These are phyloP conservation scores for Primulina eburnea DNA, from an alignment of 257 asterid species.

Conservation along the genomic window DNA sequence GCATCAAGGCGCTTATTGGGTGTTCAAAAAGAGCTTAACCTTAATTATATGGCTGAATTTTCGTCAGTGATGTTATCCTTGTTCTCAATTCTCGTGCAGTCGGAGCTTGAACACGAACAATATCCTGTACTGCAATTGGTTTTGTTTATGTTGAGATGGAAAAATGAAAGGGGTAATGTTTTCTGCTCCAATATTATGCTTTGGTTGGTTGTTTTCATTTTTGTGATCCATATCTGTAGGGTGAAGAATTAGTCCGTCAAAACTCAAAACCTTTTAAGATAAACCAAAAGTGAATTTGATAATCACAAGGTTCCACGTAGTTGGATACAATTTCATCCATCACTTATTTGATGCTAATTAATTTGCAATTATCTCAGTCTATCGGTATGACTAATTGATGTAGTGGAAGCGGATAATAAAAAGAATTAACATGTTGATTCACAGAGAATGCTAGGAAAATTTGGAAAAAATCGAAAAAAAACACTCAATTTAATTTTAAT, in stretches of 20 bases:
- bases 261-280: slow-evolving; percentile 7
- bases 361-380: not conserved
- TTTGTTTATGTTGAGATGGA: slow-evolving; percentile 76
- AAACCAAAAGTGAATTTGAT: not conserved
- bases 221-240: slow-evolving; percentile 23
- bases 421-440: too few relatives aligned
- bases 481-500: too few relatives aligned
- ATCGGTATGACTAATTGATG: too few relatives aligned
- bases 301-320: not conserved
- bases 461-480: too few relatives aligned
- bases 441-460: too few relatives aligned
- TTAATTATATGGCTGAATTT: slow-evolving; percentile 49
- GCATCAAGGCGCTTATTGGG: slow-evolving; percentile 61
- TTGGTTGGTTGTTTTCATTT: slow-evolving; percentile 11
- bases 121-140: slow-evolving; percentile 52
- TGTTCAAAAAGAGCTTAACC: slow-evolving; percentile 81
- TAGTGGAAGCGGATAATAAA: too few relatives aligned
- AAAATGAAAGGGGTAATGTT: slow-evolving; percentile 61
- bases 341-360: slow-evolving; percentile 9
- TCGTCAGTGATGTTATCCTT: slow-evolving; percentile 55
- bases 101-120: slow-evolving; percentile 95
- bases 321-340: slow-evolving; percentile 11
- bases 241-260: not conserved
- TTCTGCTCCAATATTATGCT: slow-evolving; percentile 19
- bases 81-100: slow-evolving; percentile 56